A percentile compares a stretch with the other conserved stretches of the same genome.
Evolutionary conservation across 2,329 filamentous ascomycete species (phyloP).

Genomic region (Calonectria pteridis): DNA sequence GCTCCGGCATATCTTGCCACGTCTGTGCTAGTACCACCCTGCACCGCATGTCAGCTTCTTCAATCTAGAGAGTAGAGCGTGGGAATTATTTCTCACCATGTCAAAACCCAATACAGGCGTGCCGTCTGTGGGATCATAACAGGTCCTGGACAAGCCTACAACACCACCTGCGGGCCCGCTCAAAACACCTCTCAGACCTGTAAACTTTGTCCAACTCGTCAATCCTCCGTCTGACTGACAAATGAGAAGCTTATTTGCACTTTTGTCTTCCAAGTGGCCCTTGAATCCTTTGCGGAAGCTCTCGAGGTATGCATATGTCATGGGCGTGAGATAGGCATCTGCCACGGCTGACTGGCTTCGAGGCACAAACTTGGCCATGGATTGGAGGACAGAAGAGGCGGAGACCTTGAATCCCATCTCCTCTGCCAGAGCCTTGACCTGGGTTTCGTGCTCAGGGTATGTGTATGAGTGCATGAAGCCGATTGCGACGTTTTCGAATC

Average conservation of each 20-base stretch:
- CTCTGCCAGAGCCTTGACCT: conserved; percentile 50
- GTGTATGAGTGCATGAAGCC: conserved; percentile 80
- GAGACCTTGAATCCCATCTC: conserved; percentile 58
- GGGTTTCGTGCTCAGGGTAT: conserved; percentile 67
- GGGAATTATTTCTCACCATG: conserved; percentile 25
- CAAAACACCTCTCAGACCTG: conserved; percentile 41
- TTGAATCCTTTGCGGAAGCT: conserved; percentile 46
- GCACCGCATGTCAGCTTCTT: not conserved
- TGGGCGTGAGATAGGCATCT: conserved; percentile 59
- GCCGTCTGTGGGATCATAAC: conserved; percentile 39
- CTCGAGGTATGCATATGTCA: conserved; percentile 53
- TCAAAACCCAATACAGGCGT: conserved; percentile 45
- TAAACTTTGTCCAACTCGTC: conserved; percentile 45
- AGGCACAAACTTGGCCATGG: conserved; percentile 60
- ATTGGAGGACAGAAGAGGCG: conserved; percentile 52
- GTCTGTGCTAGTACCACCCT: conserved; percentile 74
- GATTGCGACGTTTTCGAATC: conserved; percentile 66
- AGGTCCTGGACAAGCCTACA: conserved; percentile 43
- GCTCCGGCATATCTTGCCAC: conserved; percentile 77
- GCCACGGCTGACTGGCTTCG: conserved; percentile 58
- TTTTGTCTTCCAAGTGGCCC: conserved; percentile 41
- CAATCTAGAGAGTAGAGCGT: not conserved
- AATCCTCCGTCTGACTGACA: conserved; percentile 46
- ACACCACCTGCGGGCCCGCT: conserved; percentile 47
- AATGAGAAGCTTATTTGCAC: conserved; percentile 47